Conservation (phyloP, 1,284 basidiomycete species). For the Anthracocystis walkeri region DNA sequence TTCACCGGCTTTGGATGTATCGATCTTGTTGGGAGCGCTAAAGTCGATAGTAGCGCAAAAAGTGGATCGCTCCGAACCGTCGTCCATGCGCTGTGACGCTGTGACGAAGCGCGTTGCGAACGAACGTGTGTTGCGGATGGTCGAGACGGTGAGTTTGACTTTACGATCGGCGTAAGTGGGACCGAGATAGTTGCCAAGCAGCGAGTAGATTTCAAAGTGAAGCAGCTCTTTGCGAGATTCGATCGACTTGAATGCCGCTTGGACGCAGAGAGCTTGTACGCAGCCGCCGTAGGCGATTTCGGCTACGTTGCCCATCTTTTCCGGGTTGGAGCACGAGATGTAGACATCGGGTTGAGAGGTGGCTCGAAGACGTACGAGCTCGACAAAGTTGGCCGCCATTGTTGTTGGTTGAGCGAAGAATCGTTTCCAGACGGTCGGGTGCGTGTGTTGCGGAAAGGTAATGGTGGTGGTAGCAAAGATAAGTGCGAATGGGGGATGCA, state of each 20-base stretch:
- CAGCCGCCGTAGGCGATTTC: constrained; percentile 65
- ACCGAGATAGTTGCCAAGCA: constrained; percentile 56
- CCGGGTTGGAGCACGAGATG: constrained; percentile 43
- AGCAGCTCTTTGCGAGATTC: constrained; percentile 18
- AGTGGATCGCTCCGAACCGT: constrained; percentile 42
- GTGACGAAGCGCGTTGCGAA: constrained; percentile 58
- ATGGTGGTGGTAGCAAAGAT: neutral
- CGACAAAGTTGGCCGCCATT: constrained; percentile 49
- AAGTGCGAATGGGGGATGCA: neutral
- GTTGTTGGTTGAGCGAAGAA: neutral
- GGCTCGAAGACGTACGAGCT: constrained; percentile 45
- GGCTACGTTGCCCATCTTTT: constrained; percentile 57
- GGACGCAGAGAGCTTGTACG: constrained; percentile 45
- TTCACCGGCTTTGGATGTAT: constrained; percentile 18
- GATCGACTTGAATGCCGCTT: constrained; percentile 57
- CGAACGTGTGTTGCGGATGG: constrained; percentile 55
- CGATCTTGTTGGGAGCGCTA: constrained; percentile 44
- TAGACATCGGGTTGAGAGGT: constrained; percentile 46
- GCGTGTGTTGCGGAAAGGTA: neutral
- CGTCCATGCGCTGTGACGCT: constrained; percentile 37
- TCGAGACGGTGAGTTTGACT: constrained; percentile 46
- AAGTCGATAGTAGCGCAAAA: constrained; percentile 57
- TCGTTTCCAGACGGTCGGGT: too few species aligned
- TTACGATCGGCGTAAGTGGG: constrained; percentile 47
- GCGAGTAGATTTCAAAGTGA: constrained; percentile 56